Evolutionary conservation across 2,329 filamentous ascomycete species (phyloP), one percentile per base, ranked within the genome.

Genomic region (Diplodia mutila): DNA sequence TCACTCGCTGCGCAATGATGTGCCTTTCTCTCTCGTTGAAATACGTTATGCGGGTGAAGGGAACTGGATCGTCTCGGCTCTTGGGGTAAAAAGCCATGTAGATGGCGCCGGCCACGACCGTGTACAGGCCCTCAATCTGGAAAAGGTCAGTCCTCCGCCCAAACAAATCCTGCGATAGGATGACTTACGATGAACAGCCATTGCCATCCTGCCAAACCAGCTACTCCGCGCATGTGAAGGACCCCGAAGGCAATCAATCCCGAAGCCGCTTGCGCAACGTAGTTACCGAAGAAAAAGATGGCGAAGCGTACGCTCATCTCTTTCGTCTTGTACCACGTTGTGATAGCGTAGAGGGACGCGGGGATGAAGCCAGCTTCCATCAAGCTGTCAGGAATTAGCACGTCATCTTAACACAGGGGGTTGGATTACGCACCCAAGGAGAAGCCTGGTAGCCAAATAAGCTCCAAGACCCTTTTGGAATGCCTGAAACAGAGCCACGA

Each of bases 241-340:
- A 91, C 90, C 1, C 77, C 77, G 69, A 83, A 86, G 0, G 87
- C 87, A 0, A 90, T 78, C 21, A 90, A 79, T 12, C 87, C 87
- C 54, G 86, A 86, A 73, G 89, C 89, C 1, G 87, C 87, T 25
- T 85, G 85, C 0, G 87, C 86, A 14, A 88, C 75, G 8, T 84
- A 84, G 2, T 85, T 85, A 34, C 85, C 85, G 52, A 83, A 86
- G 72, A 86, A 89, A 72, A 89, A 89, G 7, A 89, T 78, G 7
- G 86, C 85, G 55, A 89, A 84, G 4, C 87, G 80, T 61, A 84
- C 87, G 64, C 87, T 85, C 57, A 85, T 79, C 72, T 89, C 87
- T 53, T 85, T 82, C 14, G 85, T 80, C 68, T 85, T 86, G 70
- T 89, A 90, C 86, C 87, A 90, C 16, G 61, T 76, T 0, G 82